Conservation (phyloP, 1,284 basidiomycete species). For the Polyporus tsugae region DNA sequence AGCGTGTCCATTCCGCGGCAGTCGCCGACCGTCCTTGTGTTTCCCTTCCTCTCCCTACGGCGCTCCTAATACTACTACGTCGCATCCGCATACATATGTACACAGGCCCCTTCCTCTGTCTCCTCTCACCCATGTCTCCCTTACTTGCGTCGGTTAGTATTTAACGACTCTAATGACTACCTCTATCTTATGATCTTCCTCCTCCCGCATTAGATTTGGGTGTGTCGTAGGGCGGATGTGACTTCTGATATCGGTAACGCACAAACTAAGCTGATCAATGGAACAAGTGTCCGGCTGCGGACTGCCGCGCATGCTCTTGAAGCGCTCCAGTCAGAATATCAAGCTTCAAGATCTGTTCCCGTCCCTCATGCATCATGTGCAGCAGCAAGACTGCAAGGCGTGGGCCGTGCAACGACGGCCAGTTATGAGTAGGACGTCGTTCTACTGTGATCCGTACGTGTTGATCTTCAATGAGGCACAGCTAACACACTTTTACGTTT, state of each 20-base stretch:
- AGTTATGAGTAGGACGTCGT: too few relatives aligned
- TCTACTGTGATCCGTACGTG: too few relatives aligned
- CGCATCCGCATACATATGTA: constrained; percentile 29
- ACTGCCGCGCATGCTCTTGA: too few relatives aligned
- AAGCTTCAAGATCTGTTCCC: too few relatives aligned
- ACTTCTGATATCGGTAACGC: background rate
- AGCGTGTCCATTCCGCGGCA: constrained; percentile 18
- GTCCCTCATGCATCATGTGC: too few relatives aligned
- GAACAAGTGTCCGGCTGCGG: background rate
- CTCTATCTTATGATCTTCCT: constrained; percentile 30
- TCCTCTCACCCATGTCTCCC: constrained; percentile 20
- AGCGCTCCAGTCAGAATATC: too few relatives aligned
- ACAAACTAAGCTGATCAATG: background rate
- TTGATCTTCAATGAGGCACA: too few relatives aligned
- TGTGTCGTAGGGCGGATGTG: constrained; percentile 3
- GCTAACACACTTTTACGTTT: too few relatives aligned
- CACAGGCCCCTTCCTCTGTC: constrained; percentile 15
- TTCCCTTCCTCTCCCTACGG: constrained; percentile 3
- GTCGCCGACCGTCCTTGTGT: constrained; percentile 30
- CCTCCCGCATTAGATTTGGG: constrained; percentile 12
- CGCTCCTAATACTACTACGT: background rate
- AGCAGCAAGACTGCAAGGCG: too few relatives aligned
- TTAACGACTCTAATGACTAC: constrained; percentile 35
- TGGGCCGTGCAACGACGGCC: too few relatives aligned
- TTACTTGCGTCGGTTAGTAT: constrained; percentile 30